phyloP scores from a whole-genome alignment of 179 eudicot genomes.

The Nepenthes alata region DNA sequence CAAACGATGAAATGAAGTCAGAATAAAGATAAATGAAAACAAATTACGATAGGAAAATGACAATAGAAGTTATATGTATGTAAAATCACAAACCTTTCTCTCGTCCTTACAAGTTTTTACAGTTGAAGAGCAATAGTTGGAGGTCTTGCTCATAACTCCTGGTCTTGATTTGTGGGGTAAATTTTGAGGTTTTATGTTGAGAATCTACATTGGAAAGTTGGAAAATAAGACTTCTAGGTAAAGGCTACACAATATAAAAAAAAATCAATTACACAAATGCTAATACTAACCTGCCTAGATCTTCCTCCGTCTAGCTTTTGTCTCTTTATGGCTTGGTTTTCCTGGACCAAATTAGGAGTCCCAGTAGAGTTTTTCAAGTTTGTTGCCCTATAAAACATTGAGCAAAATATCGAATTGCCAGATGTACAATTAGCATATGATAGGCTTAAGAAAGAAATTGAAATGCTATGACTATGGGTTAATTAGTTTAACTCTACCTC shows the following conservation, averaged over 20 bases:
- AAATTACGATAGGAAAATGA: background rate
- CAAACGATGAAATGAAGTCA: slow-evolving; percentile 5
- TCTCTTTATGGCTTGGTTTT: slow-evolving; percentile 85
- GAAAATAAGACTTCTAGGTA: background rate
- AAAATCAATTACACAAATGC: background rate
- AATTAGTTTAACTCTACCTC: slow-evolving; percentile 24
- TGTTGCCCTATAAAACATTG: slow-evolving; percentile 19
- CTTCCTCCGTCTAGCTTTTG: slow-evolving; percentile 81
- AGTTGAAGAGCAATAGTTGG: slow-evolving; percentile 27
- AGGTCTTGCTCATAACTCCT: slow-evolving; percentile 21
- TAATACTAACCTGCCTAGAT: slow-evolving; percentile 55
- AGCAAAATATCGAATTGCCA: background rate
- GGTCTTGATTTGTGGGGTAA: slow-evolving; percentile 65
- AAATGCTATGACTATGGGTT: background rate
- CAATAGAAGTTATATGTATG: background rate
- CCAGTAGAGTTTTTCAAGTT: slow-evolving; percentile 30
- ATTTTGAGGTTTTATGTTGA: slow-evolving; percentile 47
- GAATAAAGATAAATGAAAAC: slow-evolving; percentile 1
- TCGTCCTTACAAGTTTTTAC: slow-evolving; percentile 43
- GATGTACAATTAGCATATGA: too few relatives aligned
- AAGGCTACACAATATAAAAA: background rate
- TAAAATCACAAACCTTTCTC: slow-evolving; percentile 45
- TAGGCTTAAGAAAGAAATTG: background rate
- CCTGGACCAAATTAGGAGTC: slow-evolving; percentile 65
- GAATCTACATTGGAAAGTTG: slow-evolving; percentile 37